These are phyloP conservation scores for Filobasidium floriforme DNA, from an alignment of 768 basidiomycete species.

Conservation along the genomic window DNA sequence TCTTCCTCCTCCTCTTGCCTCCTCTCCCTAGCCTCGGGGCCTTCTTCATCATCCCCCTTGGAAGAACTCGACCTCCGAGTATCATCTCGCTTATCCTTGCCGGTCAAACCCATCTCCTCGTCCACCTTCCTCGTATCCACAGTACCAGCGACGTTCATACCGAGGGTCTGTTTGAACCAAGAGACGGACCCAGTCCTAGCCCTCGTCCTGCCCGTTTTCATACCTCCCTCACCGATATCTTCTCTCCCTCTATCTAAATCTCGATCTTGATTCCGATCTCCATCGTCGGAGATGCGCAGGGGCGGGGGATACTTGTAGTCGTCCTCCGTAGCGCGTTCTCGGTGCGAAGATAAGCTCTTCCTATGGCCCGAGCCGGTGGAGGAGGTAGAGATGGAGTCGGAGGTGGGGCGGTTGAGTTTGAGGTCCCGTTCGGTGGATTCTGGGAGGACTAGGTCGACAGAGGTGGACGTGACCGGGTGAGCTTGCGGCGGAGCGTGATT, in stretches of 20 bases:
- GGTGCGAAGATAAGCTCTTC: too few relatives aligned
- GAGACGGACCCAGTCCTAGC: neutral
- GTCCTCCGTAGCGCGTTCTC: too few relatives aligned
- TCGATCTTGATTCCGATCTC: neutral
- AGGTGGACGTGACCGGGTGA: neutral
- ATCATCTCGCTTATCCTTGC: too few relatives aligned
- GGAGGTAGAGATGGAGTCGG: too few relatives aligned
- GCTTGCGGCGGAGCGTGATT: too few relatives aligned
- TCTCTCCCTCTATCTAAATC: neutral
- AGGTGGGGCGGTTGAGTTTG: too few relatives aligned
- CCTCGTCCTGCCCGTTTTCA: neutral
- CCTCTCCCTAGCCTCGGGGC: neutral
- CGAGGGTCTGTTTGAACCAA: neutral
- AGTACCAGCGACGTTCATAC: constrained; percentile 1
- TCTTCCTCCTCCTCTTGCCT: constrained; percentile 6
- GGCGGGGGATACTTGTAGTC: too few relatives aligned
- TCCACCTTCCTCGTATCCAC: neutral
- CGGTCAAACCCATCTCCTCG: neutral
- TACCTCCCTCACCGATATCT: neutral
- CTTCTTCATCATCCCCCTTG: neutral
- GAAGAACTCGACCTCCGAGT: neutral
- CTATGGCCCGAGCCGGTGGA: too few relatives aligned
- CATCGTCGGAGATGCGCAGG: neutral
- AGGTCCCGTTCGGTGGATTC: neutral
- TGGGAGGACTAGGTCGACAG: neutral